Base-by-base conservation (phyloP, 1,284 basidiomycete species). In the Ceratobasidium sp. region DNA sequence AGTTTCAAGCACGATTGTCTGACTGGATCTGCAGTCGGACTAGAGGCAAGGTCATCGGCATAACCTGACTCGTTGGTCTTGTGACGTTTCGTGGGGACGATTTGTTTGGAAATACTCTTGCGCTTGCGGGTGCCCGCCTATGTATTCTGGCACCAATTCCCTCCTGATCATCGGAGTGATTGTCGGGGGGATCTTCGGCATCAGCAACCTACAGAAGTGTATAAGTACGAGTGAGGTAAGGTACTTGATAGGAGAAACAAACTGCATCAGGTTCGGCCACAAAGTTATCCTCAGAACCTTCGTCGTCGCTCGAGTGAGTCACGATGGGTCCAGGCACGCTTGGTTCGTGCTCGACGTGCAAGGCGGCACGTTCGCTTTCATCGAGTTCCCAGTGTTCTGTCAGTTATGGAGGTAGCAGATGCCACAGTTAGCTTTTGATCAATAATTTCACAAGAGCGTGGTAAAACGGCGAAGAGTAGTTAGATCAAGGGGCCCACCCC, bases 341-440 rank as follows among this genome's bases (percentile, higher is more conserved):
- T 0, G 45, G 6, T 31, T 58, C 67, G 12, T 53, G 29, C 20
- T 55, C 67, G n/a, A 58, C 34, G n/a, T 49, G 54, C 40, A 62
- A 38, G 12, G 52, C 50, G 31, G 52, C 50, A 8, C 55, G 17
- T 32, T 71, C 68, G 35, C 56, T 45, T n/a, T 69, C 68, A 62
- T 62, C 69, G 4, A 69, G 45, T 40, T 71, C 70, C 70, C 70
- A 71, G 32, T 56, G 54, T 56, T 65, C 70, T 71, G 31, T 32
- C 10, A 32, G n/a, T 25, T 4, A n/a, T n/a, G 47, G 22, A 45
- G 38, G 34, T 38, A 22, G 34, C 17, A 69, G 31, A 52, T 34
- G 20, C 25, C 34, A n/a, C n/a, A 35, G 55, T 34, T 52, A 56
- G 64, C 42, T 40, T 35, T 10, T 32, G 17, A 15, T 42, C 8